These are phyloP conservation scores for Chenopodium berlandieri DNA, from an alignment of 148 eudicot genomes.

Conservation along the genomic window DNA sequence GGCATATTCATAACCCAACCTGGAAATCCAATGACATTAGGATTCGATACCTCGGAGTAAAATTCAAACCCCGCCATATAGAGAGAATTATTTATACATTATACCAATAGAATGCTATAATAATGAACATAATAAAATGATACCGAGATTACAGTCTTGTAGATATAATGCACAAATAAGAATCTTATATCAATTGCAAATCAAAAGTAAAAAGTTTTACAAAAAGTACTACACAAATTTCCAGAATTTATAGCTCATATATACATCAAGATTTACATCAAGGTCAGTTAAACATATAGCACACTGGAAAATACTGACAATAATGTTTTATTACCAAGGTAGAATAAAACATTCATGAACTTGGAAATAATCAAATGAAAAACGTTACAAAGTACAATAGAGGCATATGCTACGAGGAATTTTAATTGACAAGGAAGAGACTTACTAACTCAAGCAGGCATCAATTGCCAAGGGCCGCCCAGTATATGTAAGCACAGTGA, in stretches of 20 bases:
- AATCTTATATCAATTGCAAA: too few relatives aligned
- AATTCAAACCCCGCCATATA: too few relatives aligned
- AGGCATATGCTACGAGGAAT: background rate
- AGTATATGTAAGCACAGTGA: constrained; percentile 57
- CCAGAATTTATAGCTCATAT: background rate
- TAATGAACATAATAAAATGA: too few relatives aligned
- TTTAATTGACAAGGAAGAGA: background rate
- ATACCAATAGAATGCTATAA: too few relatives aligned
- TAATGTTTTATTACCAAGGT: background rate
- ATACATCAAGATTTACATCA: constrained; percentile 2
- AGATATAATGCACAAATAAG: too few relatives aligned
- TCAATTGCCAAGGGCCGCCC: constrained; percentile 41
- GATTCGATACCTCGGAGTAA: too few relatives aligned
- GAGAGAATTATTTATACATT: too few relatives aligned
- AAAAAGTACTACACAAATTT: background rate
- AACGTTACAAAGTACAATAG: background rate
- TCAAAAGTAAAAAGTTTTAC: too few relatives aligned
- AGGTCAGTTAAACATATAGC: background rate
- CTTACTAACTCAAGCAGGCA: constrained; percentile 46
- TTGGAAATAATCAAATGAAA: constrained; percentile 1
- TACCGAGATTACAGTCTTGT: too few relatives aligned
- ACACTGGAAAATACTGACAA: background rate
- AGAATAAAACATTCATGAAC: constrained; percentile 1
- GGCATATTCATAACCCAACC: too few relatives aligned
- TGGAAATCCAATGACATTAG: too few relatives aligned